Base-by-base conservation (phyloP, 768 basidiomycete species). In the Collybia sordida region DNA sequence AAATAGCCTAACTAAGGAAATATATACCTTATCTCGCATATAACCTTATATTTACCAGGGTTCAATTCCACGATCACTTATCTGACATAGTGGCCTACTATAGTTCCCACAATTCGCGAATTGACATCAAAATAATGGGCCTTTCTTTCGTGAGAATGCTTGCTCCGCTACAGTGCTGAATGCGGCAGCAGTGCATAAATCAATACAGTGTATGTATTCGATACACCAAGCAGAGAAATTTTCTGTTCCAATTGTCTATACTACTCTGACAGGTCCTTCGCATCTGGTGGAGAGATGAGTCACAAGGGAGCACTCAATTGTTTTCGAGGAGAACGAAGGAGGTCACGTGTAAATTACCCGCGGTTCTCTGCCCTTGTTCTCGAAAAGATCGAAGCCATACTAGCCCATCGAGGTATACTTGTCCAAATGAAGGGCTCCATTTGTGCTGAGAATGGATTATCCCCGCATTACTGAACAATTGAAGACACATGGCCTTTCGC, bases 401-500 rank as follows among this genome's bases (percentile, higher is more conserved):
- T 31, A n/a, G 17, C 12, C 49, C 21, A 45, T 19, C 24, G 19
- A n/a, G 23, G 35, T 35, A 49, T n/a, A 25, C 52, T 39, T 46
- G 15, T 27, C 56, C 51, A 34, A 37, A 55, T 51, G 39, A 39
- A 48, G 36, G 43, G 25, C 28, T 19, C 46, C 36, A 50, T 58
- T 56, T 56, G 50, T 57, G 41, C 42, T 49, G 41, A 42, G 42
- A 51, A 39, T 49, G 49, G 42, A 41, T 22, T 53, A 42, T 48
- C 41, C 43, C 51, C 47, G 49, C 18, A 48, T 47, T 42, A 27
- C 35, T 27, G 43, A 46, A 47, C 62, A 65, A 65, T 65, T 62
- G 56, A 40, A 27, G 23, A 55, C 56, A 52, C 40, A 42, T 34
- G 51, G 28, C 25, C 42, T 19, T n/a, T 37, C 51, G 53, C 40